Evolutionary conservation across 495 filamentous ascomycete species (phyloP).

Genomic region (Aspergillus bertholletiae): DNA sequence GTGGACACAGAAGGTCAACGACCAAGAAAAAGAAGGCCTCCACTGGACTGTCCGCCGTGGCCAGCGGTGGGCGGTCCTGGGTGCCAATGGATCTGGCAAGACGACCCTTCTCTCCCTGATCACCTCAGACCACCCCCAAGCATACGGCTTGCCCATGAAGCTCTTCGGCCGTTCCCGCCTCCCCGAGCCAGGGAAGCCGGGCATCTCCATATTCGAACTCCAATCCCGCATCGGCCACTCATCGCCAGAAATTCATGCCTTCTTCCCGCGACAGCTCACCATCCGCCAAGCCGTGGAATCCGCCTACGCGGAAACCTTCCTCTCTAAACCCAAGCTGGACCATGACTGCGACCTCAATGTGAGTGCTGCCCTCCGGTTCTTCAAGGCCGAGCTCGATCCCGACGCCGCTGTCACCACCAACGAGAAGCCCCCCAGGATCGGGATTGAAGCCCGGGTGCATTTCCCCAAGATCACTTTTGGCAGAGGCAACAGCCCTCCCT

Average conservation of each 20-base stretch:
- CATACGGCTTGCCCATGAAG: conserved; percentile 82
- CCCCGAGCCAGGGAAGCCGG: conserved; percentile 65
- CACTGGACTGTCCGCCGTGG: conserved; percentile 81
- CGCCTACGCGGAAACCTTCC: conserved; percentile 87
- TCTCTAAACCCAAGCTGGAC: conserved; percentile 60
- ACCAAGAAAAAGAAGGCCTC: conserved; percentile 52
- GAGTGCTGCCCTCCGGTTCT: conserved; percentile 66
- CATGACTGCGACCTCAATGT: conserved; percentile 52
- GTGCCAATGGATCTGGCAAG: conserved; percentile 79
- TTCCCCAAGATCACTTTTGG: conserved; percentile 8
- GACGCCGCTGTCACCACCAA: conserved; percentile 9
- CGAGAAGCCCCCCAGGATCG: conserved; percentile 10
- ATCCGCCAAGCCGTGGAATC: conserved; percentile 73
- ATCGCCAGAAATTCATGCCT: conserved; percentile 87
- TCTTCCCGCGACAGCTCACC: conserved; percentile 79
- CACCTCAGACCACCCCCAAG: conserved; percentile 91
- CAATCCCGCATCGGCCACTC: conserved; percentile 88
- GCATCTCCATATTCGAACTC: conserved; percentile 87
- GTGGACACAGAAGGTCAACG: conserved; percentile 61
- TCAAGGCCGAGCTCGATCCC: conserved; percentile 69
- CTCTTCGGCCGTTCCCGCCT: conserved; percentile 81
- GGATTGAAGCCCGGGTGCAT: not conserved
- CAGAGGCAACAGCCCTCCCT: conserved; percentile 1
- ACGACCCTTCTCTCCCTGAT: conserved; percentile 90
- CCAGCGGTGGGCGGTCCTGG: conserved; percentile 87